phyloP scores from a whole-genome alignment of 352 stramenopile species.

The Phytopythium kandeliae region DNA sequence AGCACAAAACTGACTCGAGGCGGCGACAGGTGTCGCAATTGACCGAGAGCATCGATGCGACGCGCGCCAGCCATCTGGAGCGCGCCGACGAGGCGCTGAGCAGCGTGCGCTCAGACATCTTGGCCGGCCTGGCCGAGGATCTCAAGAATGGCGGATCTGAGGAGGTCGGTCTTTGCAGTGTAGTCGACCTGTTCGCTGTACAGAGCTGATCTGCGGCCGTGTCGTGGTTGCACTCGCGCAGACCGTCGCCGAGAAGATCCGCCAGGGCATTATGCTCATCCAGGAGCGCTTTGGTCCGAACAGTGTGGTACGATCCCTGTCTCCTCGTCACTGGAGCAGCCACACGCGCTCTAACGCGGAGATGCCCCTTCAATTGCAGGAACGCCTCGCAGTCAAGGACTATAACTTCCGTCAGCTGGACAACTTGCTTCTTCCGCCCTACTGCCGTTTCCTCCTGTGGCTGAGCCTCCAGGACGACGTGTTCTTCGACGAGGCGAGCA shows the following conservation, averaged over 20 bases:
- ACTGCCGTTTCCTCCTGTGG: conserved; percentile 87
- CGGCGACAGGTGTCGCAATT: conserved; percentile 67
- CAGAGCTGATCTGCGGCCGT: neutral
- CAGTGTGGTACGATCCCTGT: conserved; percentile 39
- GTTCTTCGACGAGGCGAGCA: conserved; percentile 75
- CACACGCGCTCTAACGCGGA: neutral
- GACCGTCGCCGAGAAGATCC: conserved; percentile 63
- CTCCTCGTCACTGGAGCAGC: neutral
- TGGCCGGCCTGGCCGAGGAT: conserved; percentile 64
- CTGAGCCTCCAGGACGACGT: conserved; percentile 82
- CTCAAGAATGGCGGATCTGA: conserved; percentile 49
- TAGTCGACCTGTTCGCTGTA: neutral
- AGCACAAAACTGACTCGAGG: neutral
- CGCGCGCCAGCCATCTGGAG: conserved; percentile 71
- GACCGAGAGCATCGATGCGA: conserved; percentile 82
- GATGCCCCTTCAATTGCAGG: conserved; percentile 16
- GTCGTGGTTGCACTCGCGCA: conserved; percentile 5
- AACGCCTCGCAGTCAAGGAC: conserved; percentile 82
- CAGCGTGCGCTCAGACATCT: conserved; percentile 67
- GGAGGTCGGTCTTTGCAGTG: conserved; percentile 18
- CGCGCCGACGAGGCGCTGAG: conserved; percentile 70
- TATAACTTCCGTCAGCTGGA: conserved; percentile 89
- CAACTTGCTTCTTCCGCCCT: conserved; percentile 80
- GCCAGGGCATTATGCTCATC: conserved; percentile 70
- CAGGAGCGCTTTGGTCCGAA: conserved; percentile 82